Evolutionary conservation across 2,329 filamentous ascomycete genomes (phyloP).

Genomic region (Gyromitra esculenta): DNA sequence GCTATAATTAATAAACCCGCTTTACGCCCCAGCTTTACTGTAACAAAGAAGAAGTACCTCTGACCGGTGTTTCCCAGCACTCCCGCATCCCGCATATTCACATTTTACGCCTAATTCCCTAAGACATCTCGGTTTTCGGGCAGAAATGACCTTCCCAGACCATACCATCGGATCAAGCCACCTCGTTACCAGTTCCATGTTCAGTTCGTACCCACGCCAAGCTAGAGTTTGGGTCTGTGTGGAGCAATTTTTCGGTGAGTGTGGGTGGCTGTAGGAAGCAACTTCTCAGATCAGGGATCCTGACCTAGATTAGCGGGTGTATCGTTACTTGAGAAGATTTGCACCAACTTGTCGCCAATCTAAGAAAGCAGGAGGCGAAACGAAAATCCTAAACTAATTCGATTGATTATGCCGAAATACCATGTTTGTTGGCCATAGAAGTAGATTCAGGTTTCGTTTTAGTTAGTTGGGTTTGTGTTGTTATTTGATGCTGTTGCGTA

Average conservation of each 20-base stretch:
- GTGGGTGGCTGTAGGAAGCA: conserved; percentile 29
- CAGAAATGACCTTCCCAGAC: conserved; percentile 35
- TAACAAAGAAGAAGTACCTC: conserved; percentile 40
- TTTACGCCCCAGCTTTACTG: conserved; percentile 11
- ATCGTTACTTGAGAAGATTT: conserved; percentile 37
- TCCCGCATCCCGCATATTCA: conserved; percentile 45
- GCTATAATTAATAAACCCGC: conserved; percentile 27
- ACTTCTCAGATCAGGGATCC: conserved; percentile 10
- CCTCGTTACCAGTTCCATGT: conserved; percentile 45
- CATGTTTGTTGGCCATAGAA: conserved; percentile 20
- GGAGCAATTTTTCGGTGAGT: conserved; percentile 22
- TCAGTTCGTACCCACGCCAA: conserved; percentile 30
- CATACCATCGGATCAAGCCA: conserved; percentile 47
- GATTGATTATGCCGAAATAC: conserved; percentile 9
- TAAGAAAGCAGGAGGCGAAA: conserved; percentile 36
- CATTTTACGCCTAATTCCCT: conserved; percentile 30
- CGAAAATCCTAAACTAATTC: conserved; percentile 13
- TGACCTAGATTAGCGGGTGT: conserved; percentile 28
- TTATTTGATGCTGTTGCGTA: conserved; percentile 12
- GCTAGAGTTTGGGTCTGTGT: conserved; percentile 43
- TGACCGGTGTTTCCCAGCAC: conserved; percentile 24
- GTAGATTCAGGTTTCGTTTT: not conserved
- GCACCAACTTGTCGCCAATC: conserved; percentile 19
- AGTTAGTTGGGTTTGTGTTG: not conserved
- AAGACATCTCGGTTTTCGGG: conserved; percentile 39